phyloP scores from a whole-genome alignment of 345 rosid genomes.

The Brassica incana region DNA sequence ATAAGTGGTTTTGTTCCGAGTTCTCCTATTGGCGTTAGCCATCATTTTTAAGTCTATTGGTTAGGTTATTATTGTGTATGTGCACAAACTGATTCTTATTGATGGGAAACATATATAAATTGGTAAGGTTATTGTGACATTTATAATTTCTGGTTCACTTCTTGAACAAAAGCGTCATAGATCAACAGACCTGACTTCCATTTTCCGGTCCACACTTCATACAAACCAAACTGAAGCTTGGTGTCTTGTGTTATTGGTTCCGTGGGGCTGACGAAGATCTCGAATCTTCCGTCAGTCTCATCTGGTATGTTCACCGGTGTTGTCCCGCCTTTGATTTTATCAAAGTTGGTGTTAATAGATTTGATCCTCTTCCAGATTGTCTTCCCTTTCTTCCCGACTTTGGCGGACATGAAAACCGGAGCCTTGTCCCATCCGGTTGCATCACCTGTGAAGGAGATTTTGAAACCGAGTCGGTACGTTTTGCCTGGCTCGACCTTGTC shows the following conservation, averaged over 20 bases:
- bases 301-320: conserved; percentile 23
- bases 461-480: conserved; percentile 44
- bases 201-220: conserved; percentile 78
- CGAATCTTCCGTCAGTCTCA: conserved; percentile 26
- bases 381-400: conserved; percentile 56
- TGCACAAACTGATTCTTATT: conserved; percentile 30
- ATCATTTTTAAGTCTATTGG: conserved; percentile 9
- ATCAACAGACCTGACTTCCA: conserved; percentile 72
- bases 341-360: conserved; percentile 29
- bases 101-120: neutral
- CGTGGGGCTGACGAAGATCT: conserved; percentile 12
- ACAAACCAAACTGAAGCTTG: conserved; percentile 59
- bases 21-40: conserved; percentile 30
- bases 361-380: conserved; percentile 43
- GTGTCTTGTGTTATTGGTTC: neutral
- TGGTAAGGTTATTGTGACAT: neutral
- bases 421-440: conserved; percentile 56
- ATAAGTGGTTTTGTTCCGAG: conserved; percentile 24
- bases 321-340: conserved; percentile 3
- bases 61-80: no score
- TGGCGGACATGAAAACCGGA: conserved; percentile 63
- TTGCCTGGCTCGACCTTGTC: conserved; percentile 20
- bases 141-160: conserved; percentile 10
- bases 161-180: conserved; percentile 45
- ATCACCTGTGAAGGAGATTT: conserved; percentile 39